Evolutionary conservation across 371 early-diverging fungal genomes (phyloP), one percentile per base, ranked within the genome.

Genomic region (Capniomyces stellatus): DNA sequence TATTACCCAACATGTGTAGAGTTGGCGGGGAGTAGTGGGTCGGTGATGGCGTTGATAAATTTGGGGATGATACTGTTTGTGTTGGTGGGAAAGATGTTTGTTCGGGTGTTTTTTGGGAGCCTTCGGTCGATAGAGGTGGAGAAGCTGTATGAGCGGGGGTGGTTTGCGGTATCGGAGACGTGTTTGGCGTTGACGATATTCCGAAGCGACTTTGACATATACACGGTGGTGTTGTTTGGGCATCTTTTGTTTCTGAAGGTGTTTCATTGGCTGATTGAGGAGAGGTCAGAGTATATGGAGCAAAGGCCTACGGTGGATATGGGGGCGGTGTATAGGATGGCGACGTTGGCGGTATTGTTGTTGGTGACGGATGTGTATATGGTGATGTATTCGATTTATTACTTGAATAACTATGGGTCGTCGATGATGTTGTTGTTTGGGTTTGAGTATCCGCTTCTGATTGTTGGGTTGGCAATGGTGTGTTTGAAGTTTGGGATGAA

Each of bases 151-250:
- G 94, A 96, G 62, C 75, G 86, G 22, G 83, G 90, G 2, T 94
- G 97, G 97, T 87, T 89, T 63, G 87, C 93, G 15, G 81, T 94
- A 31, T 89, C 91, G 29, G 97, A 96, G 64, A 90, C 90, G 1
- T 87, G 87, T 57, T 64, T 96, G 28, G 95, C 93, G 22, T 85
- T 94, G 83, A 92, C 94, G 6, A 83, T 93, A 47, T 90, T 96
- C 72, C 77, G 89, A 41, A 15, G 35, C 6, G 90, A 91, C 64
- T 93, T 94, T 60, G 85, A 92, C 58, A 68, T 86, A 10, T 82
- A 72, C 19, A 92, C 88, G 59, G 74, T 91, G 15, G 67, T 81
- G 44, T 71, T 85, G 31, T 87, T 96, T 66, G 82, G 79, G 1
- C 64, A 85, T 1, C 69, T 96, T 22, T 71, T 93, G 12, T 81